phyloP scores from a whole-genome alignment of 495 filamentous ascomycete species.

The Apodospora peruviana region DNA sequence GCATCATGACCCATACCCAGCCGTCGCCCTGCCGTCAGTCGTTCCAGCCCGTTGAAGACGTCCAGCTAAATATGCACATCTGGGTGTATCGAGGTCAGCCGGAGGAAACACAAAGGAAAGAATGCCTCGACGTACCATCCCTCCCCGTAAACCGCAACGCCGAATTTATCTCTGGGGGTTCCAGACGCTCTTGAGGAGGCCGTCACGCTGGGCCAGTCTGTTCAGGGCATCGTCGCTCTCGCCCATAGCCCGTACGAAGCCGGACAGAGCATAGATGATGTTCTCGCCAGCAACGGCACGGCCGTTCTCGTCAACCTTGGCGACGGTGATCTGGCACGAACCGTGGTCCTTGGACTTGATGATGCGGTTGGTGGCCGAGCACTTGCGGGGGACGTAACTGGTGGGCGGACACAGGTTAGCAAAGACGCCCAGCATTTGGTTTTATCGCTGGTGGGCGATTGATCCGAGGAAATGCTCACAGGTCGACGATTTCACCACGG shows the following conservation, averaged over 20 bases:
- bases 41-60: constrained; percentile 16
- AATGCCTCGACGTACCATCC: constrained; percentile 21
- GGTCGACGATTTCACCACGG: constrained; percentile 91
- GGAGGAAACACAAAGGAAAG: not conserved
- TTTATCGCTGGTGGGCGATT: too few species aligned
- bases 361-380: constrained; percentile 91
- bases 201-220: constrained; percentile 90
- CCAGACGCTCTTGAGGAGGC: constrained; percentile 96
- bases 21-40: constrained; percentile 21
- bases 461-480: constrained; percentile 49
- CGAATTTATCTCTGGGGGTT: constrained; percentile 64
- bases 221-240: constrained; percentile 97
- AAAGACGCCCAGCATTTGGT: not conserved
- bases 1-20: constrained; percentile 18
- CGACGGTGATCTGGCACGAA: constrained; percentile 84
- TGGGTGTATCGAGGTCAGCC: constrained; percentile 1
- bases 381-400: constrained; percentile 99
- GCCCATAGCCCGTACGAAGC: constrained; percentile 95
- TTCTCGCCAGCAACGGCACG: constrained; percentile 91
- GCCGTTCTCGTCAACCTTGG: constrained; percentile 96
- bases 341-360: constrained; percentile 99
- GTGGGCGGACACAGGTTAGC: constrained; percentile 11
- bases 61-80: constrained; percentile 22
- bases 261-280: constrained; percentile 94
- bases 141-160: constrained; percentile 10